phyloP scores from a whole-genome alignment of 176 grass and related monocot genomes.

The Raddia guianensis region DNA sequence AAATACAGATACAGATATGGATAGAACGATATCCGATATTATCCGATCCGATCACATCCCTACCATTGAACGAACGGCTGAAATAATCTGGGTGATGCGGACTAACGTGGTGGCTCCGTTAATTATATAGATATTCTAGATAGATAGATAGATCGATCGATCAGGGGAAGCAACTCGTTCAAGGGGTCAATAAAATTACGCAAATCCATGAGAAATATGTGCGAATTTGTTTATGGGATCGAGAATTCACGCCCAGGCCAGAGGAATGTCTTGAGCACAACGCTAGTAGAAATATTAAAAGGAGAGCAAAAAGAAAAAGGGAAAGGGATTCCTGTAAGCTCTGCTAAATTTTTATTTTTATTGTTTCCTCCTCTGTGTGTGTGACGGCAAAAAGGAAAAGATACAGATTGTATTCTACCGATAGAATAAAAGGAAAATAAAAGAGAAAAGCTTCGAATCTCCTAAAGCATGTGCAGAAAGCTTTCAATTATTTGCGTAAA shows the following conservation, averaged over 20 bases:
- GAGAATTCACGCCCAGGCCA: slow-evolving; percentile 46
- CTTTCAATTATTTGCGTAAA: slow-evolving; percentile 51
- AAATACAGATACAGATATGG: too few species aligned
- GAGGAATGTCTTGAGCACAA: slow-evolving; percentile 55
- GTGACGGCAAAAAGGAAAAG: slow-evolving; percentile 54
- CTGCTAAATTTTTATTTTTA: slow-evolving; percentile 34
- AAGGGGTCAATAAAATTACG: slow-evolving; percentile 37
- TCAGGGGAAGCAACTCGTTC: slow-evolving; percentile 4
- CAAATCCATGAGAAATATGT: slow-evolving; percentile 22
- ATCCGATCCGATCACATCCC: too few species aligned
- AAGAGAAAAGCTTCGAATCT: slow-evolving; percentile 66
- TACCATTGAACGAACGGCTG: too few species aligned
- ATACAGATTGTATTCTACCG: slow-evolving; percentile 56
- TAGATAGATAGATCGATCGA: too few species aligned
- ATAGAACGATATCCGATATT: too few species aligned
- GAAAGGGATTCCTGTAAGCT: slow-evolving; percentile 58
- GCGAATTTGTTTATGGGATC: slow-evolving; percentile 34
- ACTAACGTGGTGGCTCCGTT: too few species aligned
- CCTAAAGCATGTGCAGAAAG: slow-evolving; percentile 72
- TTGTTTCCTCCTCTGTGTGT: not conserved
- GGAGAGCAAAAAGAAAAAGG: slow-evolving; percentile 61
- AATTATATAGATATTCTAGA: too few species aligned
- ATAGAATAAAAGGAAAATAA: slow-evolving; percentile 26
- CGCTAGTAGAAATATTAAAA: slow-evolving; percentile 57
- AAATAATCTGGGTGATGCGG: too few species aligned